Evolutionary conservation across 208 protist species (phyloP).

Genomic region (Trypanosoma caninum): DNA sequence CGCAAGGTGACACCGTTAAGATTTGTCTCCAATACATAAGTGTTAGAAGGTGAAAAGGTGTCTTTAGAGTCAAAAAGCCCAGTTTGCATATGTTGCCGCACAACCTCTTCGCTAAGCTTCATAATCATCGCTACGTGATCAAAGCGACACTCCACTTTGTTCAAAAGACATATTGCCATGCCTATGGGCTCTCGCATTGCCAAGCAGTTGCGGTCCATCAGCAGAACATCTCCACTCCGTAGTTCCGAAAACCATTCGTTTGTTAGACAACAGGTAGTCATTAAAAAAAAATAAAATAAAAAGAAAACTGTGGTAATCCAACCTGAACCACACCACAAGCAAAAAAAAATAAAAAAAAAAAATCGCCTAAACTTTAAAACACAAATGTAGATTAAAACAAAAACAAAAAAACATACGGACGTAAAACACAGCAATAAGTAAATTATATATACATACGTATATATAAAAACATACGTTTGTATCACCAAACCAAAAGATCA

Average conservation of each 20-base stretch:
- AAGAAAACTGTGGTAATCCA: too few species aligned
- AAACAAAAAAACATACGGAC: too few species aligned
- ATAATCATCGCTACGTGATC: constrained; percentile 83
- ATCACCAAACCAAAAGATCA: too few species aligned
- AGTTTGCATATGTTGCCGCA: constrained; percentile 31
- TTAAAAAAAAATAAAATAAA: not conserved
- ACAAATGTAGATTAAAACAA: too few species aligned
- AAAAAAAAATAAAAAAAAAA: too few species aligned
- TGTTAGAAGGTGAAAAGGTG: constrained; percentile 53
- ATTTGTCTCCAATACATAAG: constrained; percentile 82
- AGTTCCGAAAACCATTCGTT: constrained; percentile 13
- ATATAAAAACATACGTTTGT: too few species aligned
- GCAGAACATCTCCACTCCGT: constrained; percentile 65
- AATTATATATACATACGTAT: too few species aligned
- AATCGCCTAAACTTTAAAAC: too few species aligned
- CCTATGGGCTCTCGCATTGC: constrained; percentile 65
- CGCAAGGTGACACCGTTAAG: constrained; percentile 68
- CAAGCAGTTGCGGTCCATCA: constrained; percentile 81
- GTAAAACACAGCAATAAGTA: too few species aligned
- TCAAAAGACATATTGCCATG: constrained; percentile 59
- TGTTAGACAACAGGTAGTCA: not conserved
- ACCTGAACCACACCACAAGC: too few species aligned
- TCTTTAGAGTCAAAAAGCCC: constrained; percentile 24
- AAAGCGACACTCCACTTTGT: constrained; percentile 74
- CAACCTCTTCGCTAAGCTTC: constrained; percentile 42